These are phyloP conservation scores for Microcos paniculata DNA, from an alignment of 345 rosid genomes.

Conservation along the genomic window DNA sequence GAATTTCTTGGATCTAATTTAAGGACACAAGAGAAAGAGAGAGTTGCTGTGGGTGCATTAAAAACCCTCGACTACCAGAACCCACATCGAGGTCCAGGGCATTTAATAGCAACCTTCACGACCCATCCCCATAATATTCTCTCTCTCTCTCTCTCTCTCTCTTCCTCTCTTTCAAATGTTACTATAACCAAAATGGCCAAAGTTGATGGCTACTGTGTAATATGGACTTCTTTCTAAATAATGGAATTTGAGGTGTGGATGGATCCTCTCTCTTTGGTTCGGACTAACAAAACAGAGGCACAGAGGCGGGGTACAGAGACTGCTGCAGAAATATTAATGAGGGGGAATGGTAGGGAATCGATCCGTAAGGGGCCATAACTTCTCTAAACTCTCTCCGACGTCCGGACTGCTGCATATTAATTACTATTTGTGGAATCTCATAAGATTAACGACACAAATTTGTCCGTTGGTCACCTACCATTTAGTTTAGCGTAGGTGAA, in stretches of 20 bases:
- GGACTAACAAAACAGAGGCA: constrained; percentile 15
- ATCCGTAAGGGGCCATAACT: constrained; percentile 9
- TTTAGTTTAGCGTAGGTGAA: not conserved
- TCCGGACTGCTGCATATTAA: constrained; percentile 12
- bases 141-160: constrained; percentile 2
- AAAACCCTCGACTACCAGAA: constrained; percentile 31
- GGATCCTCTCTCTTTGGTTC: not conserved
- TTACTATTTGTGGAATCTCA: constrained; percentile 30
- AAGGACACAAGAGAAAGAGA: constrained; percentile 10
- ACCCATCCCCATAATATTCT: constrained; percentile 25
- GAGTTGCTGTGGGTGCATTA: constrained; percentile 29
- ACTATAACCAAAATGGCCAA: not conserved
- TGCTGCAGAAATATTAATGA: constrained; percentile 11
- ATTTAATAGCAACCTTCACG: constrained; percentile 28
- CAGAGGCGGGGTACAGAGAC: not conserved
- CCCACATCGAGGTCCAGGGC: constrained; percentile 28
- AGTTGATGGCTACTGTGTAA: not conserved
- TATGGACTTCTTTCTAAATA: not conserved
- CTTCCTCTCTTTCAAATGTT: no score
- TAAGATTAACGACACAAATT: constrained; percentile 13
- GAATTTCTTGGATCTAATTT: constrained; percentile 8
- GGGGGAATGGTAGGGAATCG: constrained; percentile 27
- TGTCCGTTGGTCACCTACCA: constrained; percentile 22
- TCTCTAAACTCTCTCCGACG: not conserved
- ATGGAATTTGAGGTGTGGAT: not conserved